Base-by-base conservation (phyloP, 2,329 filamentous ascomycete species). In the Phyllosticta ampelicida region DNA sequence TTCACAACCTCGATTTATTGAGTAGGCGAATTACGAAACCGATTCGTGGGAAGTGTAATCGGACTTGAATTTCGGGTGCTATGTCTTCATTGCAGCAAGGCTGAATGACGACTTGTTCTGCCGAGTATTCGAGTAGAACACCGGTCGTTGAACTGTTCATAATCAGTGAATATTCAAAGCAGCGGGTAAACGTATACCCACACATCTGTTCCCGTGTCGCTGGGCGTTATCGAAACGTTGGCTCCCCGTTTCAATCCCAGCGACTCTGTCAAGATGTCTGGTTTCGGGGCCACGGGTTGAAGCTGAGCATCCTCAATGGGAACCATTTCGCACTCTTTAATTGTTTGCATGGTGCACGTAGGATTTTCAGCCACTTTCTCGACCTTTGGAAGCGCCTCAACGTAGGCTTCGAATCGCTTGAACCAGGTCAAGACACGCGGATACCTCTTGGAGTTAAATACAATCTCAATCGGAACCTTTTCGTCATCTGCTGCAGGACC, bases 11-110 rank as follows among this genome's bases (percentile, higher is more conserved):
- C 6, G 53, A 30, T 2, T 13, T 21, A 8, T 6, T 1, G 18
- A 48, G 9, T 1, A 36, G 53, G 5, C 30, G 29, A 18, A 74
- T 65, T 9, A 71, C 67, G 56, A 74, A 75, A 0, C 72, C 73
- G 13, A 74, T 53, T 21, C 71, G 63, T 8, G 73, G 73, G 51
- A 75, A 75, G 65, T 75, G 73, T 13, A 75, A 62, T 16, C 70
- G 62, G 1, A 69, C 68, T 55, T 70, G 66, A 10, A 75, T 44
- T 11, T 20, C 28, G 1, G 53, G 53, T 8, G 30, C 19, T 48
- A 11, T 56, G 29, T 67, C 66, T 1, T 68, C 70, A 1, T 66
- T 60, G 48, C 61, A 60, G 10, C 60, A 56, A 5, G 73, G 73
- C 62, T 65, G 65, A 53, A 75, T 67, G 0, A 74, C 69, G 1